Conservation (phyloP, 768 basidiomycete genomes). For the Suillus bovinus region DNA sequence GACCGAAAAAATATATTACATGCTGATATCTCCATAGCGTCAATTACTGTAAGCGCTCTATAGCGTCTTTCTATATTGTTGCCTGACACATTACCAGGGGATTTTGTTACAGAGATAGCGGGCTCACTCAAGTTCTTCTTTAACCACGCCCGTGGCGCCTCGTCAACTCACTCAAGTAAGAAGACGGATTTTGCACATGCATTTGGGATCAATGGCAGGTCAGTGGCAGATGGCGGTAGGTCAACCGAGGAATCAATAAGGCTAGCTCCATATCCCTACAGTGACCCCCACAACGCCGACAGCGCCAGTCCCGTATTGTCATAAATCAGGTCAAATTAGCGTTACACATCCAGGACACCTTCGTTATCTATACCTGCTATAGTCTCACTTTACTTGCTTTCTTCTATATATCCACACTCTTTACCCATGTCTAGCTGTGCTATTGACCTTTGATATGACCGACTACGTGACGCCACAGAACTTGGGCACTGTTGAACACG, state of each 20-base stretch:
- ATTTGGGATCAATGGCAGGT: conserved; percentile 35
- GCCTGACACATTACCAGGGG: conserved; percentile 40
- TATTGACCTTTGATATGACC: neutral
- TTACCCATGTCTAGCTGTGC: neutral
- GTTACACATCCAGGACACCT: neutral
- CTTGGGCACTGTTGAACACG: neutral
- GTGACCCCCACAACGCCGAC: conserved; percentile 9
- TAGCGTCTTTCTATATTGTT: neutral
- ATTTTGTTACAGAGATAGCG: conserved; percentile 67
- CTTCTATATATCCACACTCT: neutral
- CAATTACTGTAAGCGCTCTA: conserved; percentile 41
- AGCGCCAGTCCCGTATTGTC: conserved; percentile 11
- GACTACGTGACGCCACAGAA: neutral
- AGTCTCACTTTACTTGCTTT: neutral
- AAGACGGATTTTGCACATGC: conserved; percentile 40
- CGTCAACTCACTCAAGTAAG: conserved; percentile 25
- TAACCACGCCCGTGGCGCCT: conserved; percentile 36
- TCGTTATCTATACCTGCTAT: neutral
- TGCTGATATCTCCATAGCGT: conserved; percentile 33
- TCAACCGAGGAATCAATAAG: conserved; percentile 39
- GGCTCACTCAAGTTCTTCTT: conserved; percentile 64
- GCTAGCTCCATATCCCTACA: conserved; percentile 38
- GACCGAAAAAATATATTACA: too few relatives aligned
- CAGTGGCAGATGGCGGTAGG: conserved; percentile 14
- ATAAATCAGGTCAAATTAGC: conserved; percentile 7